Evolutionary conservation across 1,139 yeast genomes (phyloP), one percentile per base, ranked within the genome.

Genomic region (Blastobotrys capitulatus): DNA sequence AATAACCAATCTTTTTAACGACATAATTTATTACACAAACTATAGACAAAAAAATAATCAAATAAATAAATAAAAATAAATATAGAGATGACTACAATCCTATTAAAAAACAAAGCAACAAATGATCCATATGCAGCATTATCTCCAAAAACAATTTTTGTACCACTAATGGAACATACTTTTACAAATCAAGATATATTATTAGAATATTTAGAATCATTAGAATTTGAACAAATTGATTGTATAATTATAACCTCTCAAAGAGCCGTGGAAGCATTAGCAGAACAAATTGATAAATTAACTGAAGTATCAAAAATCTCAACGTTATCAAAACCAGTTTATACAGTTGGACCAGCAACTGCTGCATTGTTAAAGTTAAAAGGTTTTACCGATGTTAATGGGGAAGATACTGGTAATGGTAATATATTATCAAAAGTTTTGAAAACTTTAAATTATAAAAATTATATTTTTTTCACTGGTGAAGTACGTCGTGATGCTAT

Each of bases 321-420:
- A 1, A n/a, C 67, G 10, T 52, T 77, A 12, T 48, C 57, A 1
- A 80, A 79, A 58, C 76, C 82, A 0, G 83, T 83, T 0, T 92
- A 83, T 60, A 88, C 97, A 0, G 97, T 92, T 6, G 97, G 97
- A 0, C 96, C 96, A 0, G 92, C 96, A 0, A 90, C 97, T 0
- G 77, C 75, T 22, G 71, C 72, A 19, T 80, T 84, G n/a, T 67
- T 90, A 16, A 56, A 63, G 3, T 70, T 73, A 6, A 68, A 80
- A 29, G 96, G 96, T 1, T 90, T 89, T 61, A 61, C 53, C 1
- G 76, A 81, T 54, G 77, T 92, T 0, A 68, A 80, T 52, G 97
- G 97, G 2, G 95, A 63, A 1, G 68, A 78, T 9, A 88, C 96
- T 1, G 97, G 97, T 0, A 89, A 88, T 63, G 97, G 97, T 0